phyloP scores from a whole-genome alignment of 2,329 filamentous ascomycete genomes.

The Chlorencoelia australis region DNA sequence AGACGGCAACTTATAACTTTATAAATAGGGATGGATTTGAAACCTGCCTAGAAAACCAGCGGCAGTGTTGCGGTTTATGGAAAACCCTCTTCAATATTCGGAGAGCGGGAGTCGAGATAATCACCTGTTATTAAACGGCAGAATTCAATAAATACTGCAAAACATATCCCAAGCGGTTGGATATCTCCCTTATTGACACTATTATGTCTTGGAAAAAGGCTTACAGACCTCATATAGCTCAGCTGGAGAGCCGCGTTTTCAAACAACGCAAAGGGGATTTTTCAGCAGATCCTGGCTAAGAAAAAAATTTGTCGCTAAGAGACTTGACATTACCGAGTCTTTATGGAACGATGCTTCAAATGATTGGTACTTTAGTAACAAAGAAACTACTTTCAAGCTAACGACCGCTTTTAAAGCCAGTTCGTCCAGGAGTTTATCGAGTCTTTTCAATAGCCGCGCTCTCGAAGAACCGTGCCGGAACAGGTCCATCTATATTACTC shows the following conservation, averaged over 20 bases:
- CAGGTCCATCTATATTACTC: neutral
- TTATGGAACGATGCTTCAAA: neutral
- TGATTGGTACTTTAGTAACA: neutral
- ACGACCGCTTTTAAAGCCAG: neutral
- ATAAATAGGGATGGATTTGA: neutral
- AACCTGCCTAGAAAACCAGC: neutral
- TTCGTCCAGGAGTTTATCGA: neutral
- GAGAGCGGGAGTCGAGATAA: neutral
- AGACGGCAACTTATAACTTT: neutral
- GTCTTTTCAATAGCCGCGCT: neutral
- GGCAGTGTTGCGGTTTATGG: neutral
- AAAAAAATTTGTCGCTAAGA: neutral
- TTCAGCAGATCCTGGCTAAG: neutral
- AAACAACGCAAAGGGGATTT: neutral
- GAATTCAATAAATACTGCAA: neutral
- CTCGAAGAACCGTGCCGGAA: neutral
- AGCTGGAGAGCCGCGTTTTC: neutral
- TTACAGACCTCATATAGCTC: neutral
- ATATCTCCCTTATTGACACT: neutral
- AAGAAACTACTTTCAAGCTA: neutral
- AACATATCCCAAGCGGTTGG: neutral
- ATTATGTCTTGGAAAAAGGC: neutral
- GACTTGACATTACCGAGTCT: neutral
- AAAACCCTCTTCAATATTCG: neutral
- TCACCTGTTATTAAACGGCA: neutral